Evolutionary conservation across 768 basidiomycete genomes (phyloP), one percentile per base, ranked within the genome.

Genomic region (Gymnopilus dilepis): DNA sequence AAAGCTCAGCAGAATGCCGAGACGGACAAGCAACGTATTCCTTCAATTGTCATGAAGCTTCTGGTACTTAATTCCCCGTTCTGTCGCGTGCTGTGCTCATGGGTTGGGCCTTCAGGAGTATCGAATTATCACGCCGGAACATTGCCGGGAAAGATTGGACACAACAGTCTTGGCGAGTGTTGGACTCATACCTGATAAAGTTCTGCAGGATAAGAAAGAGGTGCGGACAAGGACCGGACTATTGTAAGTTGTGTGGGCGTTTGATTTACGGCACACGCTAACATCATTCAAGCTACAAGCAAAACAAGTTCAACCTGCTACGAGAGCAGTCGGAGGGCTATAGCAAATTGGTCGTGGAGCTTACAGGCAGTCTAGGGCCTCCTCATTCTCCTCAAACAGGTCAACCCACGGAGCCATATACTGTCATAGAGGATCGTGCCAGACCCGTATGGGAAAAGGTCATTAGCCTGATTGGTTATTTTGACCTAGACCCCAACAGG

Each of bases 321-420:
- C 90, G 97, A 37, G 97, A 99, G 77, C 94, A 97, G 69, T 95
- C 95, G 0, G 97, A 99, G 78, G 97, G 97, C 7, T 99, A 95
- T 78, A 94, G 94, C 73, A 95, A 96, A 74, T 86, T 99, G 31
- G 86, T 90, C 26, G 86, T 90, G 9, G 94, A 99, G 69, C 79
- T 99, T 38, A 87, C 88, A 11, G 88, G 88, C 65, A 85, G 84
- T 68, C 76, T 95, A 52, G 93, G 92, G 1, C 87, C 88, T 22
- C 77, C 92, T 7, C 92, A 95, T 74, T 86, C 87, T 4, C 71
- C 86, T 26, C 72, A 79, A 21, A 91, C 90, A 21, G 92, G 86
- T 15, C 79, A 81, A 37, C 88, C 92, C 7, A 74, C 78, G 0
- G 93, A 94, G 65, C 78, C 85, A 30, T 76, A 76, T 43, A 70